Percentiles rank a stretch among this genome's conserved stretches.
phyloP scores from a whole-genome alignment of 129 eudicot genomes.

The Pulicaria dysenterica region DNA sequence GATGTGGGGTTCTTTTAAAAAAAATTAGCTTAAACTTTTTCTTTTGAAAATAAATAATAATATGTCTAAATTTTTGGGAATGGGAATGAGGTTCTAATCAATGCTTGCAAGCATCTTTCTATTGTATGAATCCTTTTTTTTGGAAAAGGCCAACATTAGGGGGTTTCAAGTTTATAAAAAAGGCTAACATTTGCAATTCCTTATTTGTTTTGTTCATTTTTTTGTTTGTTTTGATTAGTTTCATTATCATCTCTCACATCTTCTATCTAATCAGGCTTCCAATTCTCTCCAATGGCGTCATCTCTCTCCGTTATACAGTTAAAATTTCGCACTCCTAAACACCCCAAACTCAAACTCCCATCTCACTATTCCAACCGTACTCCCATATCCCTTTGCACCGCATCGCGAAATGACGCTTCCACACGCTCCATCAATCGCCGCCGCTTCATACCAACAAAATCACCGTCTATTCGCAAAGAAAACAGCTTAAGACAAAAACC shows the following conservation, averaged over 20 bases:
- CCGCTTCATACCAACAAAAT: slow-evolving; percentile 21
- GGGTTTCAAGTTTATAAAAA: no score
- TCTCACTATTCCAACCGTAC: slow-evolving; percentile 1
- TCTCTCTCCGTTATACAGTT: slow-evolving; percentile 36
- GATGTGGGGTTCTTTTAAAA: no score
- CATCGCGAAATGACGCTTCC: slow-evolving; percentile 29
- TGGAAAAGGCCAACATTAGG: no score
- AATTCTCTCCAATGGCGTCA: slow-evolving; percentile 33
- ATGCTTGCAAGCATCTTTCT: no score
- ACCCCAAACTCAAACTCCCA: slow-evolving; percentile 18
- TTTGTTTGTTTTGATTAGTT: no score
- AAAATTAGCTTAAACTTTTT: no score
- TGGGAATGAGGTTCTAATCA: no score
- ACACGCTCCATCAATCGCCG: slow-evolving; percentile 38
- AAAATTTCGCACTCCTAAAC: slow-evolving; percentile 17
- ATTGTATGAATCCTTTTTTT: no score
- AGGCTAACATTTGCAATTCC: no score
- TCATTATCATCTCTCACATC: slow-evolving; percentile 25
- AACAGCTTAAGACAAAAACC: slow-evolving; percentile 16
- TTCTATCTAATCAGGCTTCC: neutral
- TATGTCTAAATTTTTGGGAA: no score
- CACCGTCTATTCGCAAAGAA: slow-evolving; percentile 12
- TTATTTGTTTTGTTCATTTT: no score
- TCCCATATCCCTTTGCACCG: slow-evolving; percentile 21
- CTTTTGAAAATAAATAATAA: no score